phyloP scores from a whole-genome alignment of 2,329 filamentous ascomycete genomes.

The Lasiodiplodia sp. region DNA sequence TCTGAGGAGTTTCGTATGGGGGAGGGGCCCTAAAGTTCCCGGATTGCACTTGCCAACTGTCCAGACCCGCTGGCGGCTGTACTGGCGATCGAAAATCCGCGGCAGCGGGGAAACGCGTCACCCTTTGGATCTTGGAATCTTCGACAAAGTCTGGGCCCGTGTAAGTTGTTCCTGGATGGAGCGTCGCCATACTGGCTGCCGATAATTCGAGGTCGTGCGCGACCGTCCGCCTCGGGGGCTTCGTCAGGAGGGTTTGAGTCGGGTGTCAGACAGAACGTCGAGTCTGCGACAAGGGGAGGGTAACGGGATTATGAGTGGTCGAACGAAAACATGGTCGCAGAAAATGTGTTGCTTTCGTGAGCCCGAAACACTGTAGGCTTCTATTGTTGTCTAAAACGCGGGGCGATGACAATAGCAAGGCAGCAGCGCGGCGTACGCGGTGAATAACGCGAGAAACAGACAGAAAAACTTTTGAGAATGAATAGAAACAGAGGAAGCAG shows the following conservation, averaged over 20 bases:
- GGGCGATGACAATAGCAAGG: slow-evolving; percentile 13
- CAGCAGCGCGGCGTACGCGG: not conserved
- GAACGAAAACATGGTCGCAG: slow-evolving; percentile 22
- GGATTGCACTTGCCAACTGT: slow-evolving; percentile 20
- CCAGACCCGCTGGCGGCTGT: slow-evolving; percentile 17
- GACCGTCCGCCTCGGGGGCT: slow-evolving; percentile 14
- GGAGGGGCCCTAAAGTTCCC: slow-evolving; percentile 21
- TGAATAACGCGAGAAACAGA: slow-evolving; percentile 33
- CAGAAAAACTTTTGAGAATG: slow-evolving; percentile 31
- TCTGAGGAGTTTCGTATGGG: slow-evolving; percentile 15
- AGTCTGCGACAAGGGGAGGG: slow-evolving; percentile 10
- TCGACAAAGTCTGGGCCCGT: slow-evolving; percentile 33
- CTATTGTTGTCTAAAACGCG: slow-evolving; percentile 26
- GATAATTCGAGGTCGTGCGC: not conserved
- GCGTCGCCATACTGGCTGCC: slow-evolving; percentile 34
- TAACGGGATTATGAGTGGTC: slow-evolving; percentile 22
- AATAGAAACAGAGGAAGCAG: slow-evolving; percentile 33
- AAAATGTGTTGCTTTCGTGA: slow-evolving; percentile 15
- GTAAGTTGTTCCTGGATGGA: slow-evolving; percentile 31
- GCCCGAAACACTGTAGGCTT: slow-evolving; percentile 24
- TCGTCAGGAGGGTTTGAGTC: slow-evolving; percentile 13
- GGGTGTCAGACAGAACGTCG: slow-evolving; percentile 14
- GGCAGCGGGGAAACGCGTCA: slow-evolving; percentile 30
- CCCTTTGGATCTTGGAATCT: slow-evolving; percentile 30
- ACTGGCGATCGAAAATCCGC: slow-evolving; percentile 31